Base-by-base conservation (phyloP, 805 yeast species). In the Suhomyces sp. region DNA sequence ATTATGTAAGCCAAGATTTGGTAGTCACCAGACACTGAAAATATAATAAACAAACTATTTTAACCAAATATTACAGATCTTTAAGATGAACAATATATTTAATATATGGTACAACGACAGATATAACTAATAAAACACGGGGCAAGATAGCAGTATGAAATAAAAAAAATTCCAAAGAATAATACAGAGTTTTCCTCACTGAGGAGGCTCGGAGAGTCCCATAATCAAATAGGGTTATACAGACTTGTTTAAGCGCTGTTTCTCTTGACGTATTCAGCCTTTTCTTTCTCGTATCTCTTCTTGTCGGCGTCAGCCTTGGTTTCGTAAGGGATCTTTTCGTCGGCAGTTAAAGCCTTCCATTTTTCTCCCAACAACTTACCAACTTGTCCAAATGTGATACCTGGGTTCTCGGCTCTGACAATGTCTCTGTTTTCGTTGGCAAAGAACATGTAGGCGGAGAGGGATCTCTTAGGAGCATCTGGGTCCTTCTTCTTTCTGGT, bases 401-500 rank as follows among this genome's bases (percentile, higher is more conserved):
- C 96, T 55, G 98, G 97, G 77, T 91, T 88, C 65, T 90, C 98
- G 44, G 91, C 81, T 65, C 95, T 81, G 51, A 93, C 96, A 47
- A 80, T 78, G 68, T 91, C 97, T 76, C 98, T 90, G 77, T 86
- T 85, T 60, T 88, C 97, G 63, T 88, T 88, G 54, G 98, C 98
- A 60, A 90, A 93, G 79, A 87, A 91, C 98, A 93, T 90, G 81
- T 91, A 93, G 32, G 98, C 96, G 42, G 97, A 88, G 63, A 93
- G 73, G 17, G 97, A 88, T 70, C 98, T 87, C 87, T 93, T 93
- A 66, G 98, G 98, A 48, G 98, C 98, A 68, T 91, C 90, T 73
- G 98, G 96, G 67, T 87, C 95, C 73, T 68, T 68, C 71, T 68
- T 68, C 56, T 68, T 68, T 65, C 74, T 68, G 38, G 67, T 53